Percentiles rank a stretch among this genome's conserved stretches.
Evolutionary conservation across 495 filamentous ascomycete species (phyloP).

Genomic region (Sordaria brevicollis): DNA sequence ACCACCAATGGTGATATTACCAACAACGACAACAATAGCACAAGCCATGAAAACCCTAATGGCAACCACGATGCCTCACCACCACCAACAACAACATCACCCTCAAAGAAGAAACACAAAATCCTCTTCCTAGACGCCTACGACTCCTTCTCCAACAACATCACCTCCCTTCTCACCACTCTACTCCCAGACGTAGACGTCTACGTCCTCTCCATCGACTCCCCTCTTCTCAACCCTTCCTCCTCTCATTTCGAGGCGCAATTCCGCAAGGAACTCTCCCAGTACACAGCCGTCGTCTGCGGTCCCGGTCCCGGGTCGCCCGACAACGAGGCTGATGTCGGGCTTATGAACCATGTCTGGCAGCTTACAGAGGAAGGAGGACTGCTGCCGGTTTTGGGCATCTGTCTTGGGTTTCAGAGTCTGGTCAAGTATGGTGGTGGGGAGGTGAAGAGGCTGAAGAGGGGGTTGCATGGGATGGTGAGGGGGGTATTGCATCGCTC

Average conservation of each 20-base stretch:
- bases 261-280: constrained; percentile 37
- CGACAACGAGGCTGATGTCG: constrained; percentile 52
- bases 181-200: constrained; percentile 50
- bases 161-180: constrained; percentile 64
- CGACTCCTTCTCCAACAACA: constrained; percentile 94
- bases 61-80: not conserved
- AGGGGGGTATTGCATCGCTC: constrained; percentile 44
- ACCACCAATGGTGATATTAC: no score
- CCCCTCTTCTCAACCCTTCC: constrained; percentile 23
- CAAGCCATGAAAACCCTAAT: not conserved
- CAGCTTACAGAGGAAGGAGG: constrained; percentile 38
- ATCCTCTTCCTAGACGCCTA: constrained; percentile 87
- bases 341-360: constrained; percentile 74
- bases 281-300: constrained; percentile 66
- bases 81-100: not conserved
- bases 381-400: constrained; percentile 67
- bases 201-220: constrained; percentile 62
- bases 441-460: constrained; percentile 46
- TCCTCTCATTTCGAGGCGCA: not conserved
- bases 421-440: constrained; percentile 59
- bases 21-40: no score
- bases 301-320: constrained; percentile 72
- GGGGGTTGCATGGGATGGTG: constrained; percentile 75
- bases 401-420: constrained; percentile 90
- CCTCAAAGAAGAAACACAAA: not conserved